phyloP scores from a whole-genome alignment of 306 rosid genomes.

The Fragaria ananassa region DNA sequence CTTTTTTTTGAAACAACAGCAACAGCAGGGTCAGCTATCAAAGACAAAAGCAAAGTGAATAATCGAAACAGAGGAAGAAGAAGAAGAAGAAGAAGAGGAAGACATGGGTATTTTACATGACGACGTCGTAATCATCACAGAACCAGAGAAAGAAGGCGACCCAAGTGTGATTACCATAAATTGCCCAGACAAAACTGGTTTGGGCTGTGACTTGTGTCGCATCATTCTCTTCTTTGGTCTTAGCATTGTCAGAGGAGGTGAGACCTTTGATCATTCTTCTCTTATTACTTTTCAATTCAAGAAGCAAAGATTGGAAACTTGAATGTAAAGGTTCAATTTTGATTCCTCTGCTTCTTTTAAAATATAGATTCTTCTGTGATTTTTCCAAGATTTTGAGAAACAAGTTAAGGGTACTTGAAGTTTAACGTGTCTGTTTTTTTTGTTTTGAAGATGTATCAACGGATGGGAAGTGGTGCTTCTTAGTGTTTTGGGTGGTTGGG shows the following conservation, averaged over 20 bases:
- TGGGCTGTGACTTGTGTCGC: constrained; percentile 93
- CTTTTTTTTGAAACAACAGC: neutral
- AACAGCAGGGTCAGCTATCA: neutral
- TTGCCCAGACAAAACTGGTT: constrained; percentile 95
- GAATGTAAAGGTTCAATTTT: neutral
- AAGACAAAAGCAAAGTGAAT: constrained; percentile 7
- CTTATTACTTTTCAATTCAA: neutral
- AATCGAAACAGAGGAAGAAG: neutral
- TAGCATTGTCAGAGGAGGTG: constrained; percentile 93
- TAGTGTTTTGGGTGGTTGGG: constrained; percentile 87
- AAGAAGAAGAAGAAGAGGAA: constrained; percentile 2
- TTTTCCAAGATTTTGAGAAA: neutral
- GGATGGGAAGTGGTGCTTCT: constrained; percentile 95
- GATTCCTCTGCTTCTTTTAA: neutral
- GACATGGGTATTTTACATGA: constrained; percentile 75
- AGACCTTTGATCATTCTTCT: neutral
- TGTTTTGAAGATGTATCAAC: constrained; percentile 72
- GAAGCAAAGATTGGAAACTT: neutral
- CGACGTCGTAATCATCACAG: constrained; percentile 68
- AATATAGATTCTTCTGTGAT: neutral
- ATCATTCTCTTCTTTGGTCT: constrained; percentile 89
- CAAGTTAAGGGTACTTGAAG: constrained; percentile 19
- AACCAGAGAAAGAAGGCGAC: constrained; percentile 63
- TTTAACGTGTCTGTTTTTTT: neutral
- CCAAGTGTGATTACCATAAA: constrained; percentile 75